A percentile compares a stretch with the other conserved stretches of the same genome.
phyloP scores from a whole-genome alignment of 1,284 basidiomycete genomes.

The Apiotrichum veenhuisii region DNA sequence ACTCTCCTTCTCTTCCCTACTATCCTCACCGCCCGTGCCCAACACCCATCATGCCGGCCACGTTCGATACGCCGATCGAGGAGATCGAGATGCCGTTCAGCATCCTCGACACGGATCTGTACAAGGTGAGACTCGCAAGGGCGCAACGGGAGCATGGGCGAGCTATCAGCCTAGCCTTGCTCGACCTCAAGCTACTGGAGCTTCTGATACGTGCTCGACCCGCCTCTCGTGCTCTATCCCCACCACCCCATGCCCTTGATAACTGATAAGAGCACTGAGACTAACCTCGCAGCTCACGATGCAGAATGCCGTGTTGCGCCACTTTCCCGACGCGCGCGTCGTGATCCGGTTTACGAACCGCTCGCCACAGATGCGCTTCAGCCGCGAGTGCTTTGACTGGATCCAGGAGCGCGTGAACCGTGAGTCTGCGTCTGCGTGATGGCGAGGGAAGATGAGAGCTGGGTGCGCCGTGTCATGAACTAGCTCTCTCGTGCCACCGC shows the following conservation, averaged over 20 bases:
- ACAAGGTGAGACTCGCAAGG: slow-evolving; percentile 63
- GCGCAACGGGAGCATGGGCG: too few relatives aligned
- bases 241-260: neutral
- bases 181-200: too few relatives aligned
- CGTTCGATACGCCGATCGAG: slow-evolving; percentile 13
- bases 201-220: too few relatives aligned
- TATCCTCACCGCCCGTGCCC: neutral
- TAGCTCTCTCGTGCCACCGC: too few relatives aligned
- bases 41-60: neutral
- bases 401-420: slow-evolving; percentile 65
- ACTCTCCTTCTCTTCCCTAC: neutral
- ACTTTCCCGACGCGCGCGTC: slow-evolving; percentile 66
- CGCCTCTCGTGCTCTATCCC: too few relatives aligned
- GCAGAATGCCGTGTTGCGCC: slow-evolving; percentile 87
- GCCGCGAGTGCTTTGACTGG: slow-evolving; percentile 62
- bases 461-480: neutral
- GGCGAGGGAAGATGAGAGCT: too few relatives aligned
- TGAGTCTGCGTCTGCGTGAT: slow-evolving; percentile 55
- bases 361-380: slow-evolving; percentile 66
- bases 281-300: slow-evolving; percentile 72
- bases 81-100: slow-evolving; percentile 55
- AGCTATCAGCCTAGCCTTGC: too few relatives aligned
- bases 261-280: neutral
- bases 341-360: slow-evolving; percentile 81
- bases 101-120: slow-evolving; percentile 90